These are phyloP conservation scores for Debaryomyces tyrocola DNA, from an alignment of 805 yeast species.

Conservation along the genomic window DNA sequence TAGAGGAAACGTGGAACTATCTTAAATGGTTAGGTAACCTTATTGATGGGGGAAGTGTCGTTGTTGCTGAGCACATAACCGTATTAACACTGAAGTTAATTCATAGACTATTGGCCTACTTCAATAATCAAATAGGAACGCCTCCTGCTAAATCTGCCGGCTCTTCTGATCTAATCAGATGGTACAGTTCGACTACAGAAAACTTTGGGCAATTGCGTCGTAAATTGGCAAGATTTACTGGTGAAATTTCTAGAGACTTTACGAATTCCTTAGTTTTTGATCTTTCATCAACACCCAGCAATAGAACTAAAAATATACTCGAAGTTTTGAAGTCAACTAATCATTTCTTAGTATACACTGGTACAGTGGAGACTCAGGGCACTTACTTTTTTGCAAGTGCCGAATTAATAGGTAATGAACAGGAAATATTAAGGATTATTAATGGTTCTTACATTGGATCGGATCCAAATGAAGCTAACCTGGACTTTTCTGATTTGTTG, in stretches of 20 bases:
- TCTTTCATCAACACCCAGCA: conserved; percentile 41
- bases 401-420: conserved; percentile 43
- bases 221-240: conserved; percentile 75
- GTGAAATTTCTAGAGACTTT: conserved; percentile 64
- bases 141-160: conserved; percentile 51
- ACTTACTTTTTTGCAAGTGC: conserved; percentile 77
- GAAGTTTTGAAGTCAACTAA: conserved; percentile 60
- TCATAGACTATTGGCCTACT: conserved; percentile 65
- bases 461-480: conserved; percentile 25
- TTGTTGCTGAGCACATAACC: conserved; percentile 77
- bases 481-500: conserved; percentile 29
- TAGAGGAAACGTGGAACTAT: conserved; percentile 79
- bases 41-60: conserved; percentile 77
- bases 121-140: conserved; percentile 63
- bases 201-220: conserved; percentile 76
- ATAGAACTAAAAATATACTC: conserved; percentile 50
- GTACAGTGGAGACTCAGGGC: conserved; percentile 70
- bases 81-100: conserved; percentile 64
- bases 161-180: conserved; percentile 48
- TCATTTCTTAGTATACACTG: conserved; percentile 77
- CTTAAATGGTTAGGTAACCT: conserved; percentile 74
- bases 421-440: conserved; percentile 37
- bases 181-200: conserved; percentile 68
- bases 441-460: conserved; percentile 41
- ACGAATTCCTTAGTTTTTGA: conserved; percentile 70